Evolutionary conservation across 768 basidiomycete species (phyloP).

Genomic region (Rickenella mellea): DNA sequence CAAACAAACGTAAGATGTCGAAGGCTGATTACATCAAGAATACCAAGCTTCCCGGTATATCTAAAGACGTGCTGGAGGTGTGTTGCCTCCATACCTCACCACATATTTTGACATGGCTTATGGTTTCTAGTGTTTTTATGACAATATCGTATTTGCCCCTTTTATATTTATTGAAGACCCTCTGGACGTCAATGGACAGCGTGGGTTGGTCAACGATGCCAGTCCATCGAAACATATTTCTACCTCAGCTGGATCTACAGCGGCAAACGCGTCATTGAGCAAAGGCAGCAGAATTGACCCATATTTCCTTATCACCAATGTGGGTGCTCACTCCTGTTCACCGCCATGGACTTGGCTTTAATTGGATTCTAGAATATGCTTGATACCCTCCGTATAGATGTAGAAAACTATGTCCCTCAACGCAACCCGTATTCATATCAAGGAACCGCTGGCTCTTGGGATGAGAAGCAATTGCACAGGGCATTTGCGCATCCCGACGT

Average conservation of each 20-base stretch:
- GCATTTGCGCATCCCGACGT: conserved; percentile 53
- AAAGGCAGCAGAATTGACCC: conserved; percentile 75
- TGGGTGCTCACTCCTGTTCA: conserved; percentile 24
- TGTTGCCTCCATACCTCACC: conserved; percentile 15
- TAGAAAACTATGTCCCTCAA: conserved; percentile 45
- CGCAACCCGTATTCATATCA: conserved; percentile 60
- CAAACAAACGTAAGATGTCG: conserved; percentile 96
- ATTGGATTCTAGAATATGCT: conserved; percentile 45
- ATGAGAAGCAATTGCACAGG: conserved; percentile 53
- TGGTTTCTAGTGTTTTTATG: conserved; percentile 72
- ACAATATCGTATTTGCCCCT: conserved; percentile 92
- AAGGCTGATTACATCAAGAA: conserved; percentile 93
- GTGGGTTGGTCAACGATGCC: conserved; percentile 35
- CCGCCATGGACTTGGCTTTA: conserved; percentile 1
- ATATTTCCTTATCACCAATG: conserved; percentile 82
- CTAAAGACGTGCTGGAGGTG: conserved; percentile 80
- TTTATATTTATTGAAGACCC: conserved; percentile 97
- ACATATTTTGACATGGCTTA: conserved; percentile 3
- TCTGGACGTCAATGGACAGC: conserved; percentile 54
- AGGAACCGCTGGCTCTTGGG: conserved; percentile 57
- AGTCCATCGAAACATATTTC: conserved; percentile 27
- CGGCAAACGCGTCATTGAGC: conserved; percentile 21
- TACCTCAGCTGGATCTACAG: conserved; percentile 21
- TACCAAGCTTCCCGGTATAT: conserved; percentile 76
- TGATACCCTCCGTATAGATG: conserved; percentile 57